These are phyloP conservation scores for Danielozyma ontarioensis DNA, from an alignment of 805 yeast species.

Conservation along the genomic window DNA sequence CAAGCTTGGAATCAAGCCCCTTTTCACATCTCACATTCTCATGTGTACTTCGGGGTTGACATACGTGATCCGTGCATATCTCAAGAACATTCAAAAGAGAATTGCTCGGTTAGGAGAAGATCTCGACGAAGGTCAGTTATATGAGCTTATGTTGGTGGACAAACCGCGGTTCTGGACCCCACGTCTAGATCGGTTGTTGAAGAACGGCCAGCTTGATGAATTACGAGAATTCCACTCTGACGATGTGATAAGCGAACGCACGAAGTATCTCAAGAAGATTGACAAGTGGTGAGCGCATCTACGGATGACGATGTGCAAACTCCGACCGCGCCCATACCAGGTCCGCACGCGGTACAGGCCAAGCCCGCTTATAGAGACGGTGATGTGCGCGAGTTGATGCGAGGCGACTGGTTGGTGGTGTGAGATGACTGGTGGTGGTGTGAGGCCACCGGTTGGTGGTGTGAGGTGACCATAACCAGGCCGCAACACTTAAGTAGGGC, in stretches of 20 bases:
- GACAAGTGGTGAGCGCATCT: neutral
- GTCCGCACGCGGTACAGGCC: too few species aligned
- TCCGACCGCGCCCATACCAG: too few species aligned
- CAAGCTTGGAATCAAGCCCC: neutral
- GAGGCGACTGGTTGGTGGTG: too few species aligned
- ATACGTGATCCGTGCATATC: neutral
- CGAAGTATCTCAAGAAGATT: neutral
- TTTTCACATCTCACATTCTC: neutral
- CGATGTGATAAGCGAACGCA: neutral
- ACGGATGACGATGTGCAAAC: too few species aligned
- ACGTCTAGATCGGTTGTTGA: neutral
- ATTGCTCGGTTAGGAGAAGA: neutral
- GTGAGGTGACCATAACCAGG: too few species aligned
- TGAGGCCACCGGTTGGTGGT: too few species aligned
- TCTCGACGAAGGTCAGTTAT: neutral
- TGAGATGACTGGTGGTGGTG: too few species aligned
- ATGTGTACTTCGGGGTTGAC: neutral
- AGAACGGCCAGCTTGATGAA: neutral
- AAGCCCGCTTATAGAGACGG: too few species aligned
- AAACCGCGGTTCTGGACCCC: neutral
- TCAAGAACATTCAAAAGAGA: neutral
- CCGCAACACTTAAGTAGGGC: too few species aligned
- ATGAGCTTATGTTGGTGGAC: neutral
- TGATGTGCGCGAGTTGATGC: too few species aligned
- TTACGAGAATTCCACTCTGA: neutral